Conservation (phyloP, 192 early-diverging fungal genomes). For the Backusella circina region DNA sequence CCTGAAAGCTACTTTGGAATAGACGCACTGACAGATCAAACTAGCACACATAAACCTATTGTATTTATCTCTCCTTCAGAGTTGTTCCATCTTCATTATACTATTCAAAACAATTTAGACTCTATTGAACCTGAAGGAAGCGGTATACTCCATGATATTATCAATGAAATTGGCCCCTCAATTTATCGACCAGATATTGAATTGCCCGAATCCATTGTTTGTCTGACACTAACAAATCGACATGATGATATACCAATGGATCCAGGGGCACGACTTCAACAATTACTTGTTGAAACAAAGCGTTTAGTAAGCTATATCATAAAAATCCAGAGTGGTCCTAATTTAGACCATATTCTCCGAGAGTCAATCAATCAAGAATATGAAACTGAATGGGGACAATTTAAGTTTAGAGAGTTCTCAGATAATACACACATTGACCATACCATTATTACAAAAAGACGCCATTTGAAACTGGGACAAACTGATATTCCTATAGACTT, state of each 20-base stretch:
- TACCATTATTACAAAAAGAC: neutral
- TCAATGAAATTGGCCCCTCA: conserved; percentile 66
- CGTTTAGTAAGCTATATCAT: conserved; percentile 78
- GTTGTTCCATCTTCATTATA: conserved; percentile 87
- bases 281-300: conserved; percentile 86
- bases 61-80: conserved; percentile 91
- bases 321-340: conserved; percentile 75
- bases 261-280: conserved; percentile 39
- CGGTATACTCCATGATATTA: conserved; percentile 64
- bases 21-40: conserved; percentile 83
- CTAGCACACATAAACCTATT: conserved; percentile 75
- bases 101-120: conserved; percentile 77
- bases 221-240: conserved; percentile 66
- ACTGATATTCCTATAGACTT: conserved; percentile 14
- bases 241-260: conserved; percentile 58
- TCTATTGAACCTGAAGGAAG: conserved; percentile 63
- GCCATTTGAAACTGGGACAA: neutral
- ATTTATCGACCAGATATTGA: conserved; percentile 36
- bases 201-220: conserved; percentile 49
- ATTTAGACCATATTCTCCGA: conserved; percentile 83
- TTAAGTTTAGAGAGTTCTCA: conserved; percentile 37
- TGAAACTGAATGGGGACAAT: conserved; percentile 61
- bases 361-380: conserved; percentile 67
- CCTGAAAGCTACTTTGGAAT: conserved; percentile 90
- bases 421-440: neutral